A percentile compares a stretch with the other conserved stretches of the same genome.
phyloP scores from a whole-genome alignment of 1,284 basidiomycete genomes.

The Heterobasidion parviporum region DNA sequence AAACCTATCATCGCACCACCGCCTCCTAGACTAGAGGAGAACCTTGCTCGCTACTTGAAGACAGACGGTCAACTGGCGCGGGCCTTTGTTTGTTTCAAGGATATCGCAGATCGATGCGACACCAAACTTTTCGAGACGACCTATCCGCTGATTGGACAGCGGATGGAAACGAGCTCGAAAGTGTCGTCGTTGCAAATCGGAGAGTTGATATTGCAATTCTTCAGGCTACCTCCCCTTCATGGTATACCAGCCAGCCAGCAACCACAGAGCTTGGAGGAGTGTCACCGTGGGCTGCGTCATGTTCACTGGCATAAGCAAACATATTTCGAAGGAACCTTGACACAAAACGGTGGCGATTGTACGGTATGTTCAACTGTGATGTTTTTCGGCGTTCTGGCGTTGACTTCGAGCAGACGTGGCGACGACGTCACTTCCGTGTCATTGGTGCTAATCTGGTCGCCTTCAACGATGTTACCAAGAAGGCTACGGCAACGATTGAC shows the following conservation, averaged over 20 bases:
- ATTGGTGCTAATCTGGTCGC: constrained; percentile 85
- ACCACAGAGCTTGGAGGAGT: constrained; percentile 90
- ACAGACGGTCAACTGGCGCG: constrained; percentile 75
- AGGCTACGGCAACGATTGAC: constrained; percentile 85
- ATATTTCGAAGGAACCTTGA: constrained; percentile 89
- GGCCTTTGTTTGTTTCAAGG: constrained; percentile 81
- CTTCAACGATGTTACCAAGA: constrained; percentile 92
- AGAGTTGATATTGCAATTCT: constrained; percentile 80
- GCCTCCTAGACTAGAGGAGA: constrained; percentile 44
- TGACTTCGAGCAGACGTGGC: constrained; percentile 59
- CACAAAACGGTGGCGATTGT: constrained; percentile 95
- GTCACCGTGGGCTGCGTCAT: constrained; percentile 80
- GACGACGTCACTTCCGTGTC: constrained; percentile 79
- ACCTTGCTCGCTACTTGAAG: constrained; percentile 76
- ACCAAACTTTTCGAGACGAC: constrained; percentile 76
- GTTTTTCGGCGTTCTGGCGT: constrained; percentile 5
- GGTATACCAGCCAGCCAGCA: constrained; percentile 73
- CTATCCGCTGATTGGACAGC: constrained; percentile 78
- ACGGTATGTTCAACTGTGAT: constrained; percentile 42
- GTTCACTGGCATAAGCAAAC: constrained; percentile 89
- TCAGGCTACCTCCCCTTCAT: constrained; percentile 83
- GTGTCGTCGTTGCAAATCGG: constrained; percentile 58
- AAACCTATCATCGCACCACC: constrained; percentile 27
- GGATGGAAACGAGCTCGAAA: constrained; percentile 47
- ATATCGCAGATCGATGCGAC: constrained; percentile 75